Evolutionary conservation across 257 asterid species (phyloP).

Genomic region (Salvia splendens): DNA sequence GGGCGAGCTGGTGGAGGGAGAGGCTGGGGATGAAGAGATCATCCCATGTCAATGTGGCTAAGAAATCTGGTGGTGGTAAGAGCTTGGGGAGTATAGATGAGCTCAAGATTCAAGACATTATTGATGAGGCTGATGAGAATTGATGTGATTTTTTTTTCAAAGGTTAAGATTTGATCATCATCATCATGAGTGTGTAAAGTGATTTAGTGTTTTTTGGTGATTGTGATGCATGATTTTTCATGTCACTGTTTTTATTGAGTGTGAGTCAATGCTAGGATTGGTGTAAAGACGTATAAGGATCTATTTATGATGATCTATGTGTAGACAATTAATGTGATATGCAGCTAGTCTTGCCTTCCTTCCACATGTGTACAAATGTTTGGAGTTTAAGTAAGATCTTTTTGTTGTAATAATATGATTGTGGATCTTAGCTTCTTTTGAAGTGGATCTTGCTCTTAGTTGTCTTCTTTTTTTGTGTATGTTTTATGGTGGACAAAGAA

Average conservation of each 20-base stretch:
- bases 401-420: constrained; percentile 31
- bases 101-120: constrained; percentile 35
- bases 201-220: constrained; percentile 9
- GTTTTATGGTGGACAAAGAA: no score
- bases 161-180: constrained; percentile 22
- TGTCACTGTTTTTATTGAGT: not conserved
- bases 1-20: constrained; percentile 66
- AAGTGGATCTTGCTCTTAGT: constrained; percentile 4
- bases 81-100: constrained; percentile 61
- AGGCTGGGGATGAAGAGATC: constrained; percentile 63
- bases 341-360: constrained; percentile 5
- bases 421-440: constrained; percentile 12
- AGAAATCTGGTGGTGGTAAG: constrained; percentile 43
- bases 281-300: constrained; percentile 28
- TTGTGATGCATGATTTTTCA: constrained; percentile 25
- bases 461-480: no score
- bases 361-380: constrained; percentile 40
- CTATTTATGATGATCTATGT: constrained; percentile 1
- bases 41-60: constrained; percentile 25
- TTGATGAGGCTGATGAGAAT: constrained; percentile 18
- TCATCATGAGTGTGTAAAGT: not conserved
- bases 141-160: constrained; percentile 27
- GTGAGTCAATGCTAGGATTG: constrained; percentile 22
- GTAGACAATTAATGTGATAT: constrained; percentile 22
- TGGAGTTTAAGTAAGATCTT: constrained; percentile 20